Base-by-base conservation (phyloP, 2,329 filamentous ascomycete species). In the Alternaria sp. region DNA sequence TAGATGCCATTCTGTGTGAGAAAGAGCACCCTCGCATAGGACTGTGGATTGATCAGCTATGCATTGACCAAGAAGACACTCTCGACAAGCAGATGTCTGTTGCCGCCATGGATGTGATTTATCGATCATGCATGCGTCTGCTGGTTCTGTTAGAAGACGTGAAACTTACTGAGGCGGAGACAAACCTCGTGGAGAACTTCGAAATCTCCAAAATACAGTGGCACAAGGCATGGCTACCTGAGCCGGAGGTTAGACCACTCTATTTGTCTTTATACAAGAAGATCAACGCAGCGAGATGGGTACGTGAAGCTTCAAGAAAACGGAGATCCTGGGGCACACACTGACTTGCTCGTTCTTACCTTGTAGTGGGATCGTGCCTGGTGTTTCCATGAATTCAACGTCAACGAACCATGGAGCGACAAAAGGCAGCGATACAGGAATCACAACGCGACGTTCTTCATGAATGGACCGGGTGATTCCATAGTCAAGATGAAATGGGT, bases 31-130 rank as follows among this genome's bases (percentile, higher is more conserved):
- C 59, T 13, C 59, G 68, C 12, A 63, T 64, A 8, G 68, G 67
- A 5, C 68, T 68, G 9, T 71, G 67, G 68, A 67, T 71, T 17
- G 68, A 71, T 23, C 67, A 71, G 36, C 61, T 69, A 1, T 71
- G 67, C 12, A 71, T 71, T 23, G 47, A 68, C 7, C 65, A 71
- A 17, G 11, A 11, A 0, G 61, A 61, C 10, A 10, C 26, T 7
- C 10, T 36, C 4, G 65, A 71, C 26, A 68, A 71, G n/a, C 45
- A 57, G 6, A 64, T 30, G 5, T 63, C 61, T 7, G 63, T 71
- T 17, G 68, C 65, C 7, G 67, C 65, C 8, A 69, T 71, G 67
- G 67, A 69, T 43, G 15, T 69, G 5, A 69, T 71, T 15, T 71
- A 71, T n/a, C 53, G 59, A 13, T 68, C 65, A 1, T 68, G 63